Evolutionary conservation across 1,284 basidiomycete species (phyloP), one percentile per base, ranked within the genome.

Genomic region (Sphaerobolus stellatus): DNA sequence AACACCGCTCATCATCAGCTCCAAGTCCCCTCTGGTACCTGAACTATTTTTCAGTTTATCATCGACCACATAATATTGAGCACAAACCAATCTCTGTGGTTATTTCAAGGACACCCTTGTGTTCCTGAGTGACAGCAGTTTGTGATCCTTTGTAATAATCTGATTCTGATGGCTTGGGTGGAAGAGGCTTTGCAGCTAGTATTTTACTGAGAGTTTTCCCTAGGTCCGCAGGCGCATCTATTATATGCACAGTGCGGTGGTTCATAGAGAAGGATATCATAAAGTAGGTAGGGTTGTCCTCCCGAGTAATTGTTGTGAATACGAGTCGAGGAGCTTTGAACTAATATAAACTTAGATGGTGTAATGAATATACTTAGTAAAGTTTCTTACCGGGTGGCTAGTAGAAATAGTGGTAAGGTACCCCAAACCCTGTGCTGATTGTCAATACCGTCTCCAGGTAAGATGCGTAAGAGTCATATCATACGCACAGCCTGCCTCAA

Each of bases 261-360:
- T 28, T 54, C 8, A 54, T n/a, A 5, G 52, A 54, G 27, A 54
- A 54, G 22, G 44, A 48, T n/a, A 54, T 54, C 52, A 54, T 54
- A 18, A 54, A 54, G 48, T 47, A 54, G 18, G 31, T 22, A 20
- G 52, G 52, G 6, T 54, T 14, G 29, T 13, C 18, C 16, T 54
- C 52, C n/a, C 45, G 20, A 13, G 43, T 30, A 20, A 36, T 36
- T 6, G 52, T 38, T 22, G 30, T 38, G 20, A 54, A 54, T 31
- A 54, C 52, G 18, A 54, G 25, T 25, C 52, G 52, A 27, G 52
- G 52, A 2, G 52, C 45, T 22, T 49, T 54, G 24, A 54, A n/a
- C 52, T 54, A 38, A 11, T 13, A 40, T n/a, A 25, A 25, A 8
- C 22, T 20, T 36, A 24, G 5, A n/a, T n/a, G 22, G n/a, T 30